Conservation (phyloP, 2,329 filamentous ascomycete genomes). For the Fusarium piperis region DNA sequence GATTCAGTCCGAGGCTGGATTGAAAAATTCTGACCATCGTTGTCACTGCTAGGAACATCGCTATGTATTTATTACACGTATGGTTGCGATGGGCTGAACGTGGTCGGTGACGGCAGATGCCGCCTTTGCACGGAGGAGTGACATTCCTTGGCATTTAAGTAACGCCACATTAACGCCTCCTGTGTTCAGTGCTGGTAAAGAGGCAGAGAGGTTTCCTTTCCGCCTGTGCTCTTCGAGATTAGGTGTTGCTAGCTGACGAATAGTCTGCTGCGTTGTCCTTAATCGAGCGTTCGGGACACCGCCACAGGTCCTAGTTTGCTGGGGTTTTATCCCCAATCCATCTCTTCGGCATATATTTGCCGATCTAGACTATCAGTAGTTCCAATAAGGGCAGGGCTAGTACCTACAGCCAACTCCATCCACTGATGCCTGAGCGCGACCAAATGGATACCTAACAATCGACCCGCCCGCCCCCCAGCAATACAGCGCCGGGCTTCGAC, state of each 20-base stretch:
- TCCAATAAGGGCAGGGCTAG: too few species aligned
- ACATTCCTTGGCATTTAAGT: not conserved
- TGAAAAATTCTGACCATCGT: not conserved
- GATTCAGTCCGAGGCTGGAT: not conserved
- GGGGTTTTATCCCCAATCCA: not conserved
- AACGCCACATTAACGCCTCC: not conserved
- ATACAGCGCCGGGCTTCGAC: not conserved
- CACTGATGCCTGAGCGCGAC: too few species aligned
- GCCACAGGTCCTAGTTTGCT: not conserved
- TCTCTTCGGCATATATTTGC: not conserved
- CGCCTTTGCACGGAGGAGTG: slow-evolving; percentile 3
- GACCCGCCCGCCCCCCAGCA: too few species aligned
- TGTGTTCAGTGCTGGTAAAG: not conserved
- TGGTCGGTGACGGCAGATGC: not conserved
- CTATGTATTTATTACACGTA: not conserved
- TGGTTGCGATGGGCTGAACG: not conserved
- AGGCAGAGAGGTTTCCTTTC: not conserved
- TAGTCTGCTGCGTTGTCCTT: not conserved
- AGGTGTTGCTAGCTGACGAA: not conserved
- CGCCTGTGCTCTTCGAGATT: not conserved
- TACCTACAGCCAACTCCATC: too few species aligned
- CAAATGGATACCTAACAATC: too few species aligned
- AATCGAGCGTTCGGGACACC: not conserved
- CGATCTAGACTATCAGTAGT: not conserved
- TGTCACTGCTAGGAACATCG: not conserved